These are phyloP conservation scores for Bryoerythrophyllum caledonicum DNA, from an alignment of 225 moss, liverwort and hornwort species.

Conservation along the genomic window DNA sequence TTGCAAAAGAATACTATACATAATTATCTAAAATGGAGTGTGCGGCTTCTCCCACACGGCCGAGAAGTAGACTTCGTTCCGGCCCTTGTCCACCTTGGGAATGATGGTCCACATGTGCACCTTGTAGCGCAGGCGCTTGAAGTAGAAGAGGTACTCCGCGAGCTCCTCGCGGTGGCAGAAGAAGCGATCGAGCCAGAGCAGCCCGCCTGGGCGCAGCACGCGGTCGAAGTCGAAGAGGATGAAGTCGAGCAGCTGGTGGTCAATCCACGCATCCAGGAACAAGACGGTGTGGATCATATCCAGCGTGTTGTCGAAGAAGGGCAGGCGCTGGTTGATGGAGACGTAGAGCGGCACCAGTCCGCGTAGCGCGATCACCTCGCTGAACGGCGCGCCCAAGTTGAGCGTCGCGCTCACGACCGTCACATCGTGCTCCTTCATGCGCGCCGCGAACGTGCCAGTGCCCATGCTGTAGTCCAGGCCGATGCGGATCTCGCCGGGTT, in stretches of 20 bases:
- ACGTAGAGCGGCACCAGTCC: conserved; percentile 72
- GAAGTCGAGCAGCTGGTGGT: conserved; percentile 68
- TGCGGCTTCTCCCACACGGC: conserved; percentile 69
- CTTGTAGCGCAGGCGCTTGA: conserved; percentile 64
- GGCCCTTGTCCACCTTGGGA: conserved; percentile 52
- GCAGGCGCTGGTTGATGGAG: conserved; percentile 70
- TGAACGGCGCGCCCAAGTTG: conserved; percentile 75
- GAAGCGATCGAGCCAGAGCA: conserved; percentile 72
- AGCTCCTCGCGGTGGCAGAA: conserved; percentile 63
- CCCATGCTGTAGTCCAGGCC: conserved; percentile 66
- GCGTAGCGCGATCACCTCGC: conserved; percentile 67
- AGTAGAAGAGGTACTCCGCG: conserved; percentile 64
- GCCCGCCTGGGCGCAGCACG: conserved; percentile 61
- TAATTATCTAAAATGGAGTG: conserved; percentile 21
- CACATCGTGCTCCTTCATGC: conserved; percentile 68
- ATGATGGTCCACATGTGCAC: conserved; percentile 42
- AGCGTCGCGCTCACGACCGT: conserved; percentile 62
- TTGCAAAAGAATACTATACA: background rate
- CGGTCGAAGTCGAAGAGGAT: conserved; percentile 71
- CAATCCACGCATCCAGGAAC: conserved; percentile 72
- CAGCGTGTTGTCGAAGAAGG: conserved; percentile 78
- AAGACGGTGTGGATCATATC: conserved; percentile 66
- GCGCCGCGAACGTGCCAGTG: conserved; percentile 69
- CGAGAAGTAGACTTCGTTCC: conserved; percentile 60
- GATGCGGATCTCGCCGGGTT: conserved; percentile 65